A percentile compares a stretch with the other conserved stretches of the same genome.
phyloP scores from a whole-genome alignment of 331 rosid species.

The Malus hybrid region DNA sequence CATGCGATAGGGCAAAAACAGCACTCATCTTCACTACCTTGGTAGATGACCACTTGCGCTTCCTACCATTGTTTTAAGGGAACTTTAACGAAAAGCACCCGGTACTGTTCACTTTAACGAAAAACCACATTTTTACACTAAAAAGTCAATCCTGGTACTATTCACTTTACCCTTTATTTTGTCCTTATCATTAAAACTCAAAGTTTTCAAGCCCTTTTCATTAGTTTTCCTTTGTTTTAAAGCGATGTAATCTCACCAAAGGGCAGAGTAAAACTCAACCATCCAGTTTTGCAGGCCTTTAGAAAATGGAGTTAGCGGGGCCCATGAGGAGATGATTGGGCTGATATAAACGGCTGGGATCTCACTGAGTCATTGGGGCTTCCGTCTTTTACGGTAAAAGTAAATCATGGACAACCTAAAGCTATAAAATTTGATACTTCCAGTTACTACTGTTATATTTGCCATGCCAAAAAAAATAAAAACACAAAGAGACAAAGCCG shows the following conservation, averaged over 20 bases:
- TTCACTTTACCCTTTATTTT: too few relatives aligned
- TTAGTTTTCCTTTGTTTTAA: too few relatives aligned
- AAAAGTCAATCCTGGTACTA: too few relatives aligned
- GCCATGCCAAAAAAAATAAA: background rate
- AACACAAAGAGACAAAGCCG: background rate
- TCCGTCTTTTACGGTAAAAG: background rate
- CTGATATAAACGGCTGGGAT: background rate
- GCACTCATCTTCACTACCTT: too few relatives aligned
- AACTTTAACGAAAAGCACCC: too few relatives aligned
- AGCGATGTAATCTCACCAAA: background rate
- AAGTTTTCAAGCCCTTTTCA: too few relatives aligned
- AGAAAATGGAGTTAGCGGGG: too few relatives aligned
- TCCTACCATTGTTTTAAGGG: too few relatives aligned
- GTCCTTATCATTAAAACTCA: too few relatives aligned
- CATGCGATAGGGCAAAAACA: rapidly evolving
- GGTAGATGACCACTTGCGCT: too few relatives aligned
- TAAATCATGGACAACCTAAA: background rate
- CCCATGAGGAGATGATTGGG: background rate
- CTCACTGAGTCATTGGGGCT: background rate
- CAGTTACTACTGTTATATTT: background rate
- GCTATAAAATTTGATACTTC: background rate
- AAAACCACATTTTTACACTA: too few relatives aligned
- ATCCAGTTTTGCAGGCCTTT: background rate
- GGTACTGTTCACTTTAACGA: too few relatives aligned
- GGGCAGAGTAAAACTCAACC: background rate